Evolutionary conservation across 164 flowering plant genomes (phyloP).

Genomic region (Macadamia tetraphylla): DNA sequence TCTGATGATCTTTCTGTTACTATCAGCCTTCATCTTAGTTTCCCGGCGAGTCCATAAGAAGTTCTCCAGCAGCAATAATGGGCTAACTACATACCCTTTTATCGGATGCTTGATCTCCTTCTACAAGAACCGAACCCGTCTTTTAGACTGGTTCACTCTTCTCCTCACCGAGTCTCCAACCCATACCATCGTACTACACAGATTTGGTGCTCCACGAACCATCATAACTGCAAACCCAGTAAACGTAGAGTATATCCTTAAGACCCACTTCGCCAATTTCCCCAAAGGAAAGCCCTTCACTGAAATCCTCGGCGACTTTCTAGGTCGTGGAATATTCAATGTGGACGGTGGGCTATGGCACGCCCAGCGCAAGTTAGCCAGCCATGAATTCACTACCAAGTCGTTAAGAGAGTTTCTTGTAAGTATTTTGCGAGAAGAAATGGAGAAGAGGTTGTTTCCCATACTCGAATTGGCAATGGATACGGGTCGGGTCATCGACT

Average conservation of each 20-base stretch:
- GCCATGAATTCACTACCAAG: constrained; percentile 61
- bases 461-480: constrained; percentile 38
- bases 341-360: constrained; percentile 75
- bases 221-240: constrained; percentile 74
- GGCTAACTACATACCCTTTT: constrained; percentile 53
- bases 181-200: constrained; percentile 46
- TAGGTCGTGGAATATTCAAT: constrained; percentile 83
- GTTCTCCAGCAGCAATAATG: not conserved
- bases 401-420: constrained; percentile 43
- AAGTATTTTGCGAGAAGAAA: constrained; percentile 39
- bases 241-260: constrained; percentile 77
- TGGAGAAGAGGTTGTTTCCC: constrained; percentile 41
- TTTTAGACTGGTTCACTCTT: constrained; percentile 76
- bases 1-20: no score
- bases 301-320: constrained; percentile 74
- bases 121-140: constrained; percentile 48
- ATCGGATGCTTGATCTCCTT: constrained; percentile 64
- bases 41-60: not conserved
- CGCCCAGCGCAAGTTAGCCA: constrained; percentile 61
- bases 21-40: no score
- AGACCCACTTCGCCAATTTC: constrained; percentile 60
- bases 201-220: constrained; percentile 55
- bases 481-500: constrained; percentile 25
- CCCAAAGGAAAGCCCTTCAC: constrained; percentile 86
- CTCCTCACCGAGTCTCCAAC: constrained; percentile 51